phyloP scores from a whole-genome alignment of 345 rosid genomes.

The Excoecaria agallocha region DNA sequence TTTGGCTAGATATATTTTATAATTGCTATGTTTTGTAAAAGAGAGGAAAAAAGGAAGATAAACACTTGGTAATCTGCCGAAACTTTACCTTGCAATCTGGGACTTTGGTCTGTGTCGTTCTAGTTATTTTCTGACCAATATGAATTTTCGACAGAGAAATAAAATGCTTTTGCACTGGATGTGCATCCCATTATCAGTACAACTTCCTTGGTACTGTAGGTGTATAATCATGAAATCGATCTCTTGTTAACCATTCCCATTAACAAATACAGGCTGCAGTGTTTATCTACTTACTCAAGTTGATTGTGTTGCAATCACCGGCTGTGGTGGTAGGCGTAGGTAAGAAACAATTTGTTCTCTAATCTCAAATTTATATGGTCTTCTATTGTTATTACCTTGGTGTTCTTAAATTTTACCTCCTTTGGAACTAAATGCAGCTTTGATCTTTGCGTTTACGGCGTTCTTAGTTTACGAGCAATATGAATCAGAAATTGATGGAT shows the following conservation, averaged over 20 bases:
- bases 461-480: constrained; percentile 84
- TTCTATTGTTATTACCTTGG: background rate
- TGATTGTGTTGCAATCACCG: constrained; percentile 37
- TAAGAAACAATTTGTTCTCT: constrained; percentile 27
- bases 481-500: constrained; percentile 57
- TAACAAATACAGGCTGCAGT: constrained; percentile 41
- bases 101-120: background rate
- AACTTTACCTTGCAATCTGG: background rate
- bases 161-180: too few species aligned
- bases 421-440: constrained; percentile 44
- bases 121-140: background rate
- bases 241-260: constrained; percentile 4
- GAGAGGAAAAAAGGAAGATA: too few species aligned
- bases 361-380: background rate
- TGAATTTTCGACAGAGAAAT: too few species aligned
- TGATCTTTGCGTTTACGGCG: constrained; percentile 62
- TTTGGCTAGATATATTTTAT: too few species aligned
- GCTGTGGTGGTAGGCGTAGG: constrained; percentile 48
- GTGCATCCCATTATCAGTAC: background rate
- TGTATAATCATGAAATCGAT: background rate
- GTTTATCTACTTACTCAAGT: constrained; percentile 45
- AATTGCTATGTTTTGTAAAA: too few species aligned
- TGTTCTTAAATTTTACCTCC: constrained; percentile 21
- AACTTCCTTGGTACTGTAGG: background rate
- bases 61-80: too few species aligned